These are phyloP conservation scores for Arachnopeziza araneosa DNA, from an alignment of 2,329 filamentous ascomycete species.

Conservation along the genomic window DNA sequence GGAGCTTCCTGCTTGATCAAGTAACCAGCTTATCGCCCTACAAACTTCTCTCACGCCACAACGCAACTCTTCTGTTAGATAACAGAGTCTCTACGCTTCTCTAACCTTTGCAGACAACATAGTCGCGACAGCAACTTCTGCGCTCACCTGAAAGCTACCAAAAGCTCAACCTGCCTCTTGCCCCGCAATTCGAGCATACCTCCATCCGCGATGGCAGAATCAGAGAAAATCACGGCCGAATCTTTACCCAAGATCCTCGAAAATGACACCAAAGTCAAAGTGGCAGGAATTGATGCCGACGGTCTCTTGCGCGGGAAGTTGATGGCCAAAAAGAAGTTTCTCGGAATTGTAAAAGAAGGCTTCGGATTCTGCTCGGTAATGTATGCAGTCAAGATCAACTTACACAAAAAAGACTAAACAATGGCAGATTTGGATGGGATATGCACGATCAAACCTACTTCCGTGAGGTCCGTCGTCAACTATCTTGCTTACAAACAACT, in stretches of 20 bases:
- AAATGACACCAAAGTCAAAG: conserved; percentile 73
- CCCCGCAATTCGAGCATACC: background rate
- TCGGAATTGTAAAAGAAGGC: conserved; percentile 71
- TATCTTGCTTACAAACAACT: background rate
- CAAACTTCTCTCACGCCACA: background rate
- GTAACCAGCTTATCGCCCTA: background rate
- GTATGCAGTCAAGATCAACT: background rate
- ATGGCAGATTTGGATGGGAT: conserved; percentile 72
- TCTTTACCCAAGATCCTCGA: conserved; percentile 61
- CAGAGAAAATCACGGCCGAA: conserved; percentile 50
- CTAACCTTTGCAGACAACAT: background rate
- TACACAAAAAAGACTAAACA: background rate
- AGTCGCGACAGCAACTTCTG: background rate
- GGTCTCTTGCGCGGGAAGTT: conserved; percentile 85
- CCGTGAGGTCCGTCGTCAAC: conserved; percentile 4
- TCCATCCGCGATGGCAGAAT: background rate
- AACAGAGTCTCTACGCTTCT: background rate
- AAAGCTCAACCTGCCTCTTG: background rate
- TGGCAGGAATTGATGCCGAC: conserved; percentile 83
- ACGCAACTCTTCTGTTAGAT: background rate
- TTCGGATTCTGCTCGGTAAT: conserved; percentile 94
- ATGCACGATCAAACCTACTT: conserved; percentile 94
- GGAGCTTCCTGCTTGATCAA: background rate
- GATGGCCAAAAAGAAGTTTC: conserved; percentile 87
- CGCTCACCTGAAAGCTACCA: background rate